These are phyloP conservation scores for Candida nitratophila DNA, from an alignment of 805 yeast species.

Conservation along the genomic window DNA sequence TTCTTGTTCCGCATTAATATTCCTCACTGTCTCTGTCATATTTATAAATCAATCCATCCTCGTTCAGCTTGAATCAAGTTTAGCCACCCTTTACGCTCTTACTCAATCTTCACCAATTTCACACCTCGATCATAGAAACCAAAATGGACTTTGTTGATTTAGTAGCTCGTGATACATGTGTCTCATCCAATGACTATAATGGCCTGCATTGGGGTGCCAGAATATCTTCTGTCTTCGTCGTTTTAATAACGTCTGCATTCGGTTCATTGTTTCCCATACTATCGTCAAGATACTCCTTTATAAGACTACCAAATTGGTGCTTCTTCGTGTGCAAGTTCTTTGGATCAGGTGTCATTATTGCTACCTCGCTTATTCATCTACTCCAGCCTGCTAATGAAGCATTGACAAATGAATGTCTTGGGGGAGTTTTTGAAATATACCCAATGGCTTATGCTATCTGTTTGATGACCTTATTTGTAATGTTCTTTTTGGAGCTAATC, in stretches of 20 bases:
- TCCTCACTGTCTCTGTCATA: no score
- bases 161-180: slow-evolving; percentile 10
- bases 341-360: slow-evolving; percentile 80
- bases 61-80: no score
- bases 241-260: slow-evolving; percentile 46
- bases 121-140: no score
- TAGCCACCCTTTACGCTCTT: no score
- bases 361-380: slow-evolving; percentile 75
- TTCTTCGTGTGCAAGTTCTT: slow-evolving; percentile 67
- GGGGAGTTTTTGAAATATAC: slow-evolving; percentile 46
- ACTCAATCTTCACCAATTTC: no score
- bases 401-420: slow-evolving; percentile 51
- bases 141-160: background rate
- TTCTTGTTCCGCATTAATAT: no score
- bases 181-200: slow-evolving; percentile 11
- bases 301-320: slow-evolving; percentile 53
- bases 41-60: no score
- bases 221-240: slow-evolving; percentile 57
- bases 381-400: slow-evolving; percentile 62
- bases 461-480: slow-evolving; percentile 41
- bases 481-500: slow-evolving; percentile 45
- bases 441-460: slow-evolving; percentile 52
- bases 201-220: slow-evolving; percentile 35
- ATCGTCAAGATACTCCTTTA: slow-evolving; percentile 50
- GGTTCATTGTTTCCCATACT: slow-evolving; percentile 60